Evolutionary conservation across 768 basidiomycete species (phyloP).

Genomic region (Solioccasus polychromus): DNA sequence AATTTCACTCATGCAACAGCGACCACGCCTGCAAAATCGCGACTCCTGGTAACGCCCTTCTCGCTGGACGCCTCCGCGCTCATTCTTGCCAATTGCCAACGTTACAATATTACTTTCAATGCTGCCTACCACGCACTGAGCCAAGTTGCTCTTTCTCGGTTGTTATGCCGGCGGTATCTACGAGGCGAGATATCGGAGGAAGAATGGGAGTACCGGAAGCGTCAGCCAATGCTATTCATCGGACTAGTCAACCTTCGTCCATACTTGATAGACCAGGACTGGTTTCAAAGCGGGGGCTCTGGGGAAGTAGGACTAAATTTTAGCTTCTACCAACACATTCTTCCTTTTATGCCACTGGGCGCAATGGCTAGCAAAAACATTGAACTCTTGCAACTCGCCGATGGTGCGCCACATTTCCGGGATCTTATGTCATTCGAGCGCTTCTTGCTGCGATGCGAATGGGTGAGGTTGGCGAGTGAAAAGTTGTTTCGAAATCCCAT

Average conservation of each 20-base stretch:
- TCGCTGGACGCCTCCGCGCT: slow-evolving; percentile 27
- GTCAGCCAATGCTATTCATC: slow-evolving; percentile 47
- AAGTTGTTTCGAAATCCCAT: slow-evolving; percentile 40
- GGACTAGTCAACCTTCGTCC: slow-evolving; percentile 52
- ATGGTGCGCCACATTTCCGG: slow-evolving; percentile 38
- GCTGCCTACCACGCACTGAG: slow-evolving; percentile 46
- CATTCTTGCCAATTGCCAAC: slow-evolving; percentile 39
- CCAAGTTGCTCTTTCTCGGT: slow-evolving; percentile 48
- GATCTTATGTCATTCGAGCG: slow-evolving; percentile 42
- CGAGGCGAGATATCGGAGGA: slow-evolving; percentile 44
- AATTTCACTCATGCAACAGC: slow-evolving; percentile 34
- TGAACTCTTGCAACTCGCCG: slow-evolving; percentile 31
- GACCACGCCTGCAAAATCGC: slow-evolving; percentile 40
- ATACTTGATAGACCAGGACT: slow-evolving; percentile 42
- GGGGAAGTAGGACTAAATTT: slow-evolving; percentile 41
- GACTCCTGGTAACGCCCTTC: slow-evolving; percentile 20
- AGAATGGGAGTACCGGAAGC: slow-evolving; percentile 52
- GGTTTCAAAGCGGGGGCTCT: slow-evolving; percentile 43
- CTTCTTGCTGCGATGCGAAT: slow-evolving; percentile 41
- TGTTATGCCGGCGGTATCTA: slow-evolving; percentile 44
- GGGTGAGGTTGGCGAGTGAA: slow-evolving; percentile 35
- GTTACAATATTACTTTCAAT: slow-evolving; percentile 45
- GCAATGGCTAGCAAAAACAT: slow-evolving; percentile 1
- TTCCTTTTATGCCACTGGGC: slow-evolving; percentile 46
- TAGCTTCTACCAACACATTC: slow-evolving; percentile 40